Conservation (phyloP, 805 yeast species). For the Sugiyamaella floridensis region DNA sequence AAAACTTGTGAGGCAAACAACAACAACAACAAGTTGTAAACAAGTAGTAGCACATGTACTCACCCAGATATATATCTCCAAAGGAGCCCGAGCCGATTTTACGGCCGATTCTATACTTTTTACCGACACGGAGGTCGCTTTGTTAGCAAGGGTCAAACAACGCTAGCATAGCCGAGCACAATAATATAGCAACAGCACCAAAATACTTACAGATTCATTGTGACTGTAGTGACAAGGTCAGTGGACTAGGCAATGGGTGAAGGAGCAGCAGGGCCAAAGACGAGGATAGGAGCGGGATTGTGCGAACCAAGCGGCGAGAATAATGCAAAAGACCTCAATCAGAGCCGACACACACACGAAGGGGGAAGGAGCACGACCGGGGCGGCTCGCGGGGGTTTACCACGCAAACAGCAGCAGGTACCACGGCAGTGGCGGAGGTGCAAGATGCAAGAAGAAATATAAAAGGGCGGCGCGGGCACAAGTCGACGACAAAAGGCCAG, state of each 20-base stretch:
- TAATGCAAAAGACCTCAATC: too few relatives aligned
- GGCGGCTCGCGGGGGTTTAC: too few relatives aligned
- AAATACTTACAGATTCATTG: background rate
- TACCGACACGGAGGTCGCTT: conserved; percentile 78
- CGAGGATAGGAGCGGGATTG: too few relatives aligned
- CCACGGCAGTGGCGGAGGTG: background rate
- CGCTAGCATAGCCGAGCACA: background rate
- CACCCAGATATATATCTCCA: conserved; percentile 85
- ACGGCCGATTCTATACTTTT: conserved; percentile 88
- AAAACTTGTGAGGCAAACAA: background rate
- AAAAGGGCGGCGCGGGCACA: background rate
- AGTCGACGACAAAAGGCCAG: background rate
- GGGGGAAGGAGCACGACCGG: too few relatives aligned
- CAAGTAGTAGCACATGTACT: conserved; percentile 2
- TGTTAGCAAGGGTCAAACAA: conserved; percentile 21
- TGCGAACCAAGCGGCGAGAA: too few relatives aligned
- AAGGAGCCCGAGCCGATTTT: conserved; percentile 96
- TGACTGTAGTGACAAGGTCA: background rate
- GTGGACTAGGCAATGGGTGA: too few relatives aligned
- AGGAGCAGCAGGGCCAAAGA: too few relatives aligned
- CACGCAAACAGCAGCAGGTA: background rate
- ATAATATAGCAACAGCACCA: background rate
- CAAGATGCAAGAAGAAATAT: background rate
- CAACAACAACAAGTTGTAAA: background rate
- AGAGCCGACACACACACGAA: too few relatives aligned